phyloP scores from a whole-genome alignment of 371 early-diverging fungal species.

The Apophysomyces elegans region DNA sequence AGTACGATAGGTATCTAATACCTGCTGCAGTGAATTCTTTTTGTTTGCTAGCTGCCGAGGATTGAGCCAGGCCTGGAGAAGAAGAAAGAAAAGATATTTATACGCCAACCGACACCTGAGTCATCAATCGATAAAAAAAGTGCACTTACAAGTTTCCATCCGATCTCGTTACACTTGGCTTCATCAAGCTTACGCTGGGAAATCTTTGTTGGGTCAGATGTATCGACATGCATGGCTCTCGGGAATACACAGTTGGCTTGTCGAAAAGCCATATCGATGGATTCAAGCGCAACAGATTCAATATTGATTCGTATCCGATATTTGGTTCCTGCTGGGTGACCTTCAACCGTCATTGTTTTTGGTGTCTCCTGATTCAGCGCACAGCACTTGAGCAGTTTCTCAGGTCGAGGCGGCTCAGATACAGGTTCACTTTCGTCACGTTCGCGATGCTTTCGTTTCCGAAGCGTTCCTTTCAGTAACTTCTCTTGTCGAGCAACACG shows the following conservation, averaged over 20 bases:
- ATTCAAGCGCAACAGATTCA: conserved; percentile 44
- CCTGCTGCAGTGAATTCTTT: conserved; percentile 48
- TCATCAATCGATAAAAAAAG: too few relatives aligned
- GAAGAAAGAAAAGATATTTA: neutral
- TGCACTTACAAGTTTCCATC: conserved; percentile 48
- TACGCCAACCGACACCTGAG: too few relatives aligned
- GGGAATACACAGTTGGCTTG: conserved; percentile 54
- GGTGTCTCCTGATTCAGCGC: conserved; percentile 10
- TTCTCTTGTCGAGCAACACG: conserved; percentile 86
- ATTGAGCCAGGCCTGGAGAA: conserved; percentile 49
- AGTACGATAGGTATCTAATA: conserved; percentile 46
- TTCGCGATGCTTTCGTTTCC: conserved; percentile 49
- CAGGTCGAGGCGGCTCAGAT: neutral
- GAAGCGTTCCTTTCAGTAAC: conserved; percentile 56
- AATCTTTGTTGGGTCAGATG: conserved; percentile 24
- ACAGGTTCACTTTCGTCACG: conserved; percentile 26
- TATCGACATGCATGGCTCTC: conserved; percentile 38
- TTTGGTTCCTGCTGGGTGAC: conserved; percentile 26
- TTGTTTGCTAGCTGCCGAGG: conserved; percentile 52
- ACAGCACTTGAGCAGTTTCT: conserved; percentile 3
- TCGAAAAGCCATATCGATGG: conserved; percentile 42
- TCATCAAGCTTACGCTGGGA: conserved; percentile 46
- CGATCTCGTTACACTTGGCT: conserved; percentile 52
- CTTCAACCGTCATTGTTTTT: conserved; percentile 30
- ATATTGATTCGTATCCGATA: conserved; percentile 50